Base-by-base conservation (phyloP, 192 early-diverging fungal species). In the Coemansia sp. region DNA sequence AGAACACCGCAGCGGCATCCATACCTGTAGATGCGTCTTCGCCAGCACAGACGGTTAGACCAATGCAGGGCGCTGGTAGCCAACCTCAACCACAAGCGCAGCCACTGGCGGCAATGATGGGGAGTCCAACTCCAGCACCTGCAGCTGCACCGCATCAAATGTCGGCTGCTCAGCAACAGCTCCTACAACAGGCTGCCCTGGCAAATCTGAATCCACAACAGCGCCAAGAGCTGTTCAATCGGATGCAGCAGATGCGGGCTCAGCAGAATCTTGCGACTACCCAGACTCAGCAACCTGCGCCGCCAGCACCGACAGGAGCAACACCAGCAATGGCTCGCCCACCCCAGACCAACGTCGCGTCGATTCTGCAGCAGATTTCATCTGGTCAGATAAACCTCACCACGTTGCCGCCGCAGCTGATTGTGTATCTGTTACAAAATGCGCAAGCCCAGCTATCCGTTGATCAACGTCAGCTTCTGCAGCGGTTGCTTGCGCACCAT, bases 291-390 rank as follows among this genome's bases (percentile, higher is more conserved):
- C 12, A 57, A 58, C 9, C 61, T 58, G 12, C 60, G 60, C 25
- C 54, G 48, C 38, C 59, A 58, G 26, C 62, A 58, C 26, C 60
- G 54, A 9, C 56, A 53, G 24, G 61, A 59, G 55, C 67, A 66
- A 31, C 67, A 51, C 49, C 57, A 49, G 56, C 64, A 28, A 27
- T 62, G 31, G 50, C 71, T 4, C 65, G 63, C 14, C 69, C 60
- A 24, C 61, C 69, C 5, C 69, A 70, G 57, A 52, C 53, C 54
- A 77, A 68, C 53, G 28, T 72, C 21, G 69, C 58, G 10, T 24
- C 34, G 61, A 58, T 72, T 21, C 28, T 77, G 7, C 75, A 77
- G 50, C 75, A 77, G 62, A 52, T 71, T 9, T 47, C 58, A n/a
- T 60, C 75, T 9, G 75, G 75, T 2, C 69, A 64, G 54, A 19